Evolutionary conservation across 2,329 filamentous ascomycete genomes (phyloP).

Genomic region (Aspergillus phoenicis): DNA sequence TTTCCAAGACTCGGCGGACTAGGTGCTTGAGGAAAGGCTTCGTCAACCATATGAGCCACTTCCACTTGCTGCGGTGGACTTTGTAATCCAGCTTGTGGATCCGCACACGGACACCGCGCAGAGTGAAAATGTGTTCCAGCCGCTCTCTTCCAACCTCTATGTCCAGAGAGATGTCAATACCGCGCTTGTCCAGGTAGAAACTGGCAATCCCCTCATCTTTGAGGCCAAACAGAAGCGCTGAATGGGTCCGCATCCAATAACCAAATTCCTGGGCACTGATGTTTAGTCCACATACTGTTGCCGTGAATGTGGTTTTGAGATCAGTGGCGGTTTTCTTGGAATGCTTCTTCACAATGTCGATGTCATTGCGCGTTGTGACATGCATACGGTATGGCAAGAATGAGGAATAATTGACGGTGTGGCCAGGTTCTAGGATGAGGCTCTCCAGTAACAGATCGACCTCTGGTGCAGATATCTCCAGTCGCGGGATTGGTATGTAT

Average conservation of each 20-base stretch:
- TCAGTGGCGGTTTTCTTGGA: conserved; percentile 65
- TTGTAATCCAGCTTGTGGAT: conserved; percentile 86
- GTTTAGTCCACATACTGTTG: conserved; percentile 81
- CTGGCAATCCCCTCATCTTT: conserved; percentile 82
- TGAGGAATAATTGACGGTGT: conserved; percentile 79
- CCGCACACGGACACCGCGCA: conserved; percentile 74
- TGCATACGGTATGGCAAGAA: conserved; percentile 85
- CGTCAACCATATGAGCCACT: conserved; percentile 76
- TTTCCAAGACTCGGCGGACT: conserved; percentile 76
- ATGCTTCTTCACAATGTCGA: conserved; percentile 80
- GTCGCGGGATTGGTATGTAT: conserved; percentile 82
- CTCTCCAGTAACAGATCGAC: conserved; percentile 88
- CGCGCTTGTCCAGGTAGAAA: conserved; percentile 81
- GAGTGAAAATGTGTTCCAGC: conserved; percentile 77
- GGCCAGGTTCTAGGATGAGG: conserved; percentile 83
- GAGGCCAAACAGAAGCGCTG: conserved; percentile 68
- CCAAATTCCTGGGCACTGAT: conserved; percentile 84
- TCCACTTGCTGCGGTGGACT: conserved; percentile 70
- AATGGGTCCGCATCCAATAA: conserved; percentile 82
- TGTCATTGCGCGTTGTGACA: conserved; percentile 79
- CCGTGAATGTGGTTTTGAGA: conserved; percentile 71
- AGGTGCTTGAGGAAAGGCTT: conserved; percentile 83
- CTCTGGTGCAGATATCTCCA: conserved; percentile 83
- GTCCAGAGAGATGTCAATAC: conserved; percentile 83
- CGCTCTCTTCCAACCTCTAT: conserved; percentile 77